Evolutionary conservation across 1,284 basidiomycete genomes (phyloP).

Genomic region (Sporisorium graminicola): DNA sequence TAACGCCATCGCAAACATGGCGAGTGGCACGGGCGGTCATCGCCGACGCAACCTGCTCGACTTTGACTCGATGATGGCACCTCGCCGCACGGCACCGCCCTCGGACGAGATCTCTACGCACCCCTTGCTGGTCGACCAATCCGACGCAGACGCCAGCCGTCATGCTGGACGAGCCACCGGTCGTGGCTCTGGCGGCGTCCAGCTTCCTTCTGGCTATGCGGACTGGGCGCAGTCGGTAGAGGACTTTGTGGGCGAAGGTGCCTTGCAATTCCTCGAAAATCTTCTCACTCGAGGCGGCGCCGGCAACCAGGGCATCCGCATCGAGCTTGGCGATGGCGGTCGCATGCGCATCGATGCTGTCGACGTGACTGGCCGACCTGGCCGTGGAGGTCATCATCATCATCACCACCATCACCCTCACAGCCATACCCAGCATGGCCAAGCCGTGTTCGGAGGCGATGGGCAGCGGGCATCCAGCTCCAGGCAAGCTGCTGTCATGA

Average conservation of each 20-base stretch:
- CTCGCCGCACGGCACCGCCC: slow-evolving; percentile 31
- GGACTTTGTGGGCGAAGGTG: slow-evolving; percentile 83
- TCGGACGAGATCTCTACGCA: slow-evolving; percentile 74
- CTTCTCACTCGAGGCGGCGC: slow-evolving; percentile 72
- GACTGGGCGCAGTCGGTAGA: slow-evolving; percentile 79
- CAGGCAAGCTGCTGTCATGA: slow-evolving; percentile 30
- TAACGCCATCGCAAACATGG: slow-evolving; percentile 33
- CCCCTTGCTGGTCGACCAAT: slow-evolving; percentile 80
- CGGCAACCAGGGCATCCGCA: slow-evolving; percentile 53
- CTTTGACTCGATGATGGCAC: slow-evolving; percentile 48
- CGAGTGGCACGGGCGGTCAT: slow-evolving; percentile 29
- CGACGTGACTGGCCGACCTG: slow-evolving; percentile 21
- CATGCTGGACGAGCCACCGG: slow-evolving; percentile 27
- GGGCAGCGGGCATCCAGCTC: slow-evolving; percentile 25
- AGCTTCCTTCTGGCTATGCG: slow-evolving; percentile 28
- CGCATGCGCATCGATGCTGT: slow-evolving; percentile 59
- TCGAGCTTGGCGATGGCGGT: slow-evolving; percentile 58
- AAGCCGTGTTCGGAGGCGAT: slow-evolving; percentile 32
- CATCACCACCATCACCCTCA: slow-evolving; percentile 30
- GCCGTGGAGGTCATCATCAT: slow-evolving; percentile 22
- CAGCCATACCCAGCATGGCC: slow-evolving; percentile 38
- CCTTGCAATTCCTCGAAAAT: slow-evolving; percentile 85
- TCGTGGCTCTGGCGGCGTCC: slow-evolving; percentile 17
- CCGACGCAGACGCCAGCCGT: slow-evolving; percentile 37
- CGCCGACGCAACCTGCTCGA: slow-evolving; percentile 50